Evolutionary conservation across 139 green algal genomes (phyloP), one percentile per base, ranked within the genome.

Genomic region (Zygnema cylindricum): DNA sequence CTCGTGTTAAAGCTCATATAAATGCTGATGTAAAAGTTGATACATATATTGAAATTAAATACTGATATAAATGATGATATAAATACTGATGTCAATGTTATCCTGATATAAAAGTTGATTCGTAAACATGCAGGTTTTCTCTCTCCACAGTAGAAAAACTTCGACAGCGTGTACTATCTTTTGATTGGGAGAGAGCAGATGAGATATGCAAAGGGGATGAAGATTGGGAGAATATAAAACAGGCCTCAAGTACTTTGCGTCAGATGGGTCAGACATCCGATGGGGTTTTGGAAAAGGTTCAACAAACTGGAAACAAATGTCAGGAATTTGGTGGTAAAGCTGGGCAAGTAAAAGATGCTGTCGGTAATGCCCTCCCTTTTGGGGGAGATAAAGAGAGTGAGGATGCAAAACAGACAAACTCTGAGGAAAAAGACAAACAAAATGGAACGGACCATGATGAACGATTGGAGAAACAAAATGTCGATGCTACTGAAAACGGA

Each of bases 111-210:
- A n/a, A n/a, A n/a, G n/a, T n/a, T n/a, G n/a, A n/a, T n/a, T n/a
- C n/a, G n/a, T n/a, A n/a, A n/a, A n/a, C n/a, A 63, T 16, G 49
- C 85, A 89, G 71, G 71, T 84, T 89, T 25, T 89, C 85, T 23
- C 21, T 89, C 41, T 54, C 55, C 2, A 77, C 25, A 49, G 38
- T 89, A 22, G 85, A 89, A 71, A 1, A n/a, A 42, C 57, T 89
- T 40, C 85, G 85, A 41, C 55, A 89, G 85, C 36, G 38, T 21
- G 49, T 89, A 11, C 38, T 39, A 22, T 33, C 38, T 25, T 85
- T 85, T 43, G 85, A 89, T 71, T 89, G 71, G 71, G 69, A 85
- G 25, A 3, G 22, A 7, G 85, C 85, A 42, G 42, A 84, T 36
- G 22, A 71, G 0, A 36, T 76, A 25, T 2, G 69, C 1, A 25